These are phyloP conservation scores for Amoebophrya sp. DNA, from an alignment of 169 alveolate genomes.

Conservation along the genomic window DNA sequence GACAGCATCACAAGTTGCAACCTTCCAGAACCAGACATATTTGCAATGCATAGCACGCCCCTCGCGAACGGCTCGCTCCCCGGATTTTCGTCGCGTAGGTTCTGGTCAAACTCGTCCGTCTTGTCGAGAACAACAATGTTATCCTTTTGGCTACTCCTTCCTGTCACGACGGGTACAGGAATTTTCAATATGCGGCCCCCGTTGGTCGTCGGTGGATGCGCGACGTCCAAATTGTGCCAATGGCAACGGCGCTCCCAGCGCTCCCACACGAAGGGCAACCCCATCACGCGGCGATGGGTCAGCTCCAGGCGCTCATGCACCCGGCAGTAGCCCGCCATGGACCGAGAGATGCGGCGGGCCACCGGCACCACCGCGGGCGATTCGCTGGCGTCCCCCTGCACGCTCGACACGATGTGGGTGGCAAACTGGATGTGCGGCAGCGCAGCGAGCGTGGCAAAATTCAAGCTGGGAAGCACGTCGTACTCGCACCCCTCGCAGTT, in stretches of 20 bases:
- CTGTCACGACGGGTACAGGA: too few species aligned
- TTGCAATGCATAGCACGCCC: too few species aligned
- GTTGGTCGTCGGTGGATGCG: too few species aligned
- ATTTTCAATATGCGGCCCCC: too few species aligned
- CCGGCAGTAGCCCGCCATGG: background rate
- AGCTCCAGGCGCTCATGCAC: background rate
- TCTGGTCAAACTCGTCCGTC: too few species aligned
- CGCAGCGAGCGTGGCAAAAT: background rate
- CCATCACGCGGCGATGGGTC: background rate
- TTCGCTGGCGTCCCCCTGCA: background rate
- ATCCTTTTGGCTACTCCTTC: too few species aligned
- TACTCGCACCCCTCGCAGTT: slow-evolving; percentile 19
- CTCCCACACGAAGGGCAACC: background rate
- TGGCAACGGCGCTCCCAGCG: background rate
- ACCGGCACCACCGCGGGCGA: background rate
- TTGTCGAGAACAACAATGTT: too few species aligned
- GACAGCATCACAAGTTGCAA: too few species aligned
- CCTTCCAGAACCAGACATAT: too few species aligned
- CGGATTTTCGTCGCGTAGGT: too few species aligned
- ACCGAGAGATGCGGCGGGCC: background rate
- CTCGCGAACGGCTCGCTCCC: too few species aligned
- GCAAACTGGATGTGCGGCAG: background rate
- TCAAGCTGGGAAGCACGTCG: background rate
- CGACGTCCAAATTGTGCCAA: background rate
- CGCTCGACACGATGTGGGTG: background rate